Percentiles rank a stretch among this genome's conserved stretches.
Evolutionary conservation across 2,329 filamentous ascomycete species (phyloP).

Genomic region (Teratosphaeriaceae sp.): DNA sequence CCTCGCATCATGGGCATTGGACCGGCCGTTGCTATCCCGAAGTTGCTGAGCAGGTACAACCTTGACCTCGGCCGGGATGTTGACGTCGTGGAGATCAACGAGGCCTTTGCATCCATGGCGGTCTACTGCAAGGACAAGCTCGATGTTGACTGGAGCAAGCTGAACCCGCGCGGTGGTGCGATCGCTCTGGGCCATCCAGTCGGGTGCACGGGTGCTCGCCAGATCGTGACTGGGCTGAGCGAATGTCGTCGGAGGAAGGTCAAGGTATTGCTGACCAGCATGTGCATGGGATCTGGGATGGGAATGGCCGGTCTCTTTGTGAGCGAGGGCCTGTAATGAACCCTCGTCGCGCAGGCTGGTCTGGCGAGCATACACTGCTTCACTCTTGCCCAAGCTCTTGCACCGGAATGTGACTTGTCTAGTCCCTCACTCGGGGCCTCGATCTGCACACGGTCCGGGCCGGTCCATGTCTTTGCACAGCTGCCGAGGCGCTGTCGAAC

Average conservation of each 20-base stretch:
- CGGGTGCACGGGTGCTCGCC: slow-evolving; percentile 69
- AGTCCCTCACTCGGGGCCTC: too few relatives aligned
- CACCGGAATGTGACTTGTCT: too few relatives aligned
- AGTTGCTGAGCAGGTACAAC: slow-evolving; percentile 75
- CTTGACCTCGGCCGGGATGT: slow-evolving; percentile 71
- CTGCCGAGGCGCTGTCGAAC: too few relatives aligned
- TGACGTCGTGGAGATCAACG: slow-evolving; percentile 90
- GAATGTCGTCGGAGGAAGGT: slow-evolving; percentile 27
- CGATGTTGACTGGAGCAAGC: slow-evolving; percentile 64
- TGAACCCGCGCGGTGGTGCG: slow-evolving; percentile 75
- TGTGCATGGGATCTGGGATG: slow-evolving; percentile 67
- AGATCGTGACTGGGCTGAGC: slow-evolving; percentile 71
- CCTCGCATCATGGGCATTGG: slow-evolving; percentile 97
- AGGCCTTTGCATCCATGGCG: slow-evolving; percentile 96
- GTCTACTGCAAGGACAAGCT: slow-evolving; percentile 51
- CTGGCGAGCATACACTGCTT: too few relatives aligned
- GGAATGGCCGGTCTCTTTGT: too few relatives aligned
- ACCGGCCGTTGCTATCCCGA: slow-evolving; percentile 63
- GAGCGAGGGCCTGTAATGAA: too few relatives aligned
- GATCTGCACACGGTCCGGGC: too few relatives aligned
- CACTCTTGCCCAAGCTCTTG: too few relatives aligned
- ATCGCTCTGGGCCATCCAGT: slow-evolving; percentile 79
- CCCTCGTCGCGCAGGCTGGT: too few relatives aligned
- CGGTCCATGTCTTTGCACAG: too few relatives aligned
- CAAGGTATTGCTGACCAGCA: slow-evolving; percentile 66